Percentiles rank a stretch among this genome's conserved stretches.
phyloP scores from a whole-genome alignment of 805 yeast genomes.

The Candida glaebosa region DNA sequence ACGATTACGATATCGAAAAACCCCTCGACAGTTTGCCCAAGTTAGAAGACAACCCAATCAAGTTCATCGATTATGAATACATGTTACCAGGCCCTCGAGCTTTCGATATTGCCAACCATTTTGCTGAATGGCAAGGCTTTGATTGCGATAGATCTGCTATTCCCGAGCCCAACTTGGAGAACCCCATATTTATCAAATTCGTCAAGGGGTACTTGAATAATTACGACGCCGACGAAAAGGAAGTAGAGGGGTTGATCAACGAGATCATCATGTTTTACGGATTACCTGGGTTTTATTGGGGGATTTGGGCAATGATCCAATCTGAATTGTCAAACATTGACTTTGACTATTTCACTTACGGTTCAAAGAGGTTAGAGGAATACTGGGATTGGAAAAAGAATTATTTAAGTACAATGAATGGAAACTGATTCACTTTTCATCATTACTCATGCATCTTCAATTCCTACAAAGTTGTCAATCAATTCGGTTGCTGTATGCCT shows the following conservation, averaged over 20 bases:
- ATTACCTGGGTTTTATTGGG: conserved; percentile 83
- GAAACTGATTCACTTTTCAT: no score
- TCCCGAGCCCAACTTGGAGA: conserved; percentile 46
- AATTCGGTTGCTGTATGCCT: background rate
- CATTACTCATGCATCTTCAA: background rate
- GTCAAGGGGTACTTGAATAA: conserved; percentile 50
- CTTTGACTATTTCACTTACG: conserved; percentile 64
- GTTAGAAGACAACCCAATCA: conserved; percentile 37
- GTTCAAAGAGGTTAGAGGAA: conserved; percentile 57
- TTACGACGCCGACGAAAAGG: conserved; percentile 20
- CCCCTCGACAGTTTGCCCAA: conserved; percentile 14
- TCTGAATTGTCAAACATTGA: conserved; percentile 65
- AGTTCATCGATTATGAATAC: conserved; percentile 70
- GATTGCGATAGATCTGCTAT: conserved; percentile 61
- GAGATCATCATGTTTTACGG: conserved; percentile 68
- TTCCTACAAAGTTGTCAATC: background rate
- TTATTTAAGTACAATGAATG: conserved; percentile 1
- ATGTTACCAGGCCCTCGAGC: conserved; percentile 72
- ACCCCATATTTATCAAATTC: conserved; percentile 54
- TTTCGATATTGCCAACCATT: conserved; percentile 71
- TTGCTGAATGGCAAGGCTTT: conserved; percentile 81
- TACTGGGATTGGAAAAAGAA: conserved; percentile 64
- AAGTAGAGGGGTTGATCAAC: conserved; percentile 44
- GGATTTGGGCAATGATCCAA: conserved; percentile 79
- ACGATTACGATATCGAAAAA: conserved; percentile 14